These are phyloP conservation scores for Aureobasidium sp. DNA, from an alignment of 2,329 filamentous ascomycete species.

Conservation along the genomic window DNA sequence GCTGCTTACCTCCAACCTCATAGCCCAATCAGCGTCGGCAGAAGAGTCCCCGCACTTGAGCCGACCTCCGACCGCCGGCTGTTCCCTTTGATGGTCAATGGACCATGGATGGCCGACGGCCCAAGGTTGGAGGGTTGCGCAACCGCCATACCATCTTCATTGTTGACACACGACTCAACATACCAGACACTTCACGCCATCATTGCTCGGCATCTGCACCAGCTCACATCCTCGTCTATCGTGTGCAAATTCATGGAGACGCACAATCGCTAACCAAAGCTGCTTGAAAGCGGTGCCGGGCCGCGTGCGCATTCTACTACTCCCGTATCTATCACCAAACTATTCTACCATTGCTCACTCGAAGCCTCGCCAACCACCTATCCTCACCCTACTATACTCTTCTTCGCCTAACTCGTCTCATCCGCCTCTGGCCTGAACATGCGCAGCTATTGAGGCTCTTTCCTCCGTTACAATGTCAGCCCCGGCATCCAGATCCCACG, in stretches of 20 bases:
- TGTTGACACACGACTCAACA: neutral
- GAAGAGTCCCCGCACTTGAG: neutral
- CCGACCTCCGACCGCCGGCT: neutral
- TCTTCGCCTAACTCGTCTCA: neutral
- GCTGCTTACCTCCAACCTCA: neutral
- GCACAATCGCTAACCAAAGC: conserved; percentile 8
- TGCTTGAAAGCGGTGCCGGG: conserved; percentile 11
- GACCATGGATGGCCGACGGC: neutral
- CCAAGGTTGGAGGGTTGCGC: neutral
- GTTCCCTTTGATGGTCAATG: conserved; percentile 3
- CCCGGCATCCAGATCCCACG: conserved; percentile 23
- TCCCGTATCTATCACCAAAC: neutral
- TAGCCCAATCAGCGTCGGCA: neutral
- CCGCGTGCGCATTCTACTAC: conserved; percentile 5
- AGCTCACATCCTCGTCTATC: neutral
- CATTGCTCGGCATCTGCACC: neutral
- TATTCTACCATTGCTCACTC: neutral
- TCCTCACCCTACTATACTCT: neutral
- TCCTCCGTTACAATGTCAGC: conserved; percentile 10
- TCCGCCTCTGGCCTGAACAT: conserved; percentile 12
- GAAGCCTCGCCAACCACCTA: neutral
- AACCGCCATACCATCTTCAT: neutral
- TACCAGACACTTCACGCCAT: neutral
- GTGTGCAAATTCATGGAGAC: conserved; percentile 13
- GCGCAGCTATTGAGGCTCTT: conserved; percentile 6